Evolutionary conservation across 345 rosid species (phyloP), one percentile per base, ranked within the genome.

Genomic region (Psidium guajava): DNA sequence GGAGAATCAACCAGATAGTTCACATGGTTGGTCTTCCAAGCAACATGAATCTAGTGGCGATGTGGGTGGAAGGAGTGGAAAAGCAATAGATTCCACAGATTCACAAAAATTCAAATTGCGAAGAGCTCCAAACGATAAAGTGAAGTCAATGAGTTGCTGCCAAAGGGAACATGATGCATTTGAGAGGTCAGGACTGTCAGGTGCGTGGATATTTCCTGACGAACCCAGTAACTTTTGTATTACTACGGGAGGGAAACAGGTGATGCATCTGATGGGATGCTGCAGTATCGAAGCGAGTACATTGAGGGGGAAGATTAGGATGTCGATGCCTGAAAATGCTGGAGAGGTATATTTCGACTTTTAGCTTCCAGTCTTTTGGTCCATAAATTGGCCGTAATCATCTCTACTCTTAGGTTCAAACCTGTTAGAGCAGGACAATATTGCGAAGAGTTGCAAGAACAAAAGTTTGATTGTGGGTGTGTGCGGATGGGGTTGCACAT

Each of bases 141-240:
- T 83, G 74, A 82, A 86, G 64, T 81, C 86, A 15, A 73, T 8
- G 51, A 87, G 57, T 20, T 32, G 50, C 25, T 73, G 81, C 85
- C 80, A 88, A 82, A 82, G 87, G 59, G 81, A 85, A n/a, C 81
- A 49, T 47, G 82, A 84, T 87, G 80, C 86, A 44, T 83, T 75
- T 52, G 90, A 88, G 83, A 77, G 80, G 82, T 86, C 92, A 24
- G 91, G 92, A 42, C 90, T 88, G 75, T 94, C 92, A 24, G 91
- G 92, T 49, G 91, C 89, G 75, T 94, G 99, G 99, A 91, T 94
- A 87, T 97, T 92, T 83, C 95, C 96, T 2, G 92, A 89, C 81
- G 94, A 91, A 86, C 88, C 89, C 56, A 91, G 87, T 81, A 80
- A 83, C 85, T 73, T 87, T 56, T 92, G 94, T 82, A 81, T 89